phyloP scores from a whole-genome alignment of 2,329 filamentous ascomycete species.

The Penicillium occitanis region DNA sequence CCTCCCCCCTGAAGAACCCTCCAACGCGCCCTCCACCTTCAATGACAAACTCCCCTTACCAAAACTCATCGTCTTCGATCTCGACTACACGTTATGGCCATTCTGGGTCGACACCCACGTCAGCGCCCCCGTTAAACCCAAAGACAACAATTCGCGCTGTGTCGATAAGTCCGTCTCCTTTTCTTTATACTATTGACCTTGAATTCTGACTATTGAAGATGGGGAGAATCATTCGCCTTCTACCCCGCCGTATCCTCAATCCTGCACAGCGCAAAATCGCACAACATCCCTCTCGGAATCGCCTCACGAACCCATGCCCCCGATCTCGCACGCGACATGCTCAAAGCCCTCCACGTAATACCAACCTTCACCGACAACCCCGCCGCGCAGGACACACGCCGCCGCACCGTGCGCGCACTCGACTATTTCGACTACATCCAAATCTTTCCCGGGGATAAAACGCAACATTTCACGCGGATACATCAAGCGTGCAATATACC shows the following conservation, averaged over 20 bases:
- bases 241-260: constrained; percentile 69
- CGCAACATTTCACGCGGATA: constrained; percentile 76
- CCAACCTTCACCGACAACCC: constrained; percentile 43
- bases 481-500: constrained; percentile 67
- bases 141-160: constrained; percentile 52
- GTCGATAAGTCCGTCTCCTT: constrained; percentile 39
- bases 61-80: constrained; percentile 83
- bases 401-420: constrained; percentile 45
- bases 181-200: neutral
- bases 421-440: constrained; percentile 59
- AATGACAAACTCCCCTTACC: constrained; percentile 71
- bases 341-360: constrained; percentile 69
- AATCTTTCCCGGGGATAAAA: constrained; percentile 75
- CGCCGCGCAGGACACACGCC: constrained; percentile 42
- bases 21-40: constrained; percentile 55
- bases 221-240: constrained; percentile 68
- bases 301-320: constrained; percentile 81
- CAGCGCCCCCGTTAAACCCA: constrained; percentile 67
- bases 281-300: constrained; percentile 62
- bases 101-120: constrained; percentile 98
- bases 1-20: constrained; percentile 35
- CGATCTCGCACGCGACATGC: constrained; percentile 74
- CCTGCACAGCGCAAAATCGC: constrained; percentile 60
- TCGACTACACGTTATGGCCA: constrained; percentile 98
- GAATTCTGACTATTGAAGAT: constrained; percentile 27